Evolutionary conservation across 192 early-diverging fungal species (phyloP), one percentile per base, ranked within the genome.

Genomic region (Obelidium mucronatum): DNA sequence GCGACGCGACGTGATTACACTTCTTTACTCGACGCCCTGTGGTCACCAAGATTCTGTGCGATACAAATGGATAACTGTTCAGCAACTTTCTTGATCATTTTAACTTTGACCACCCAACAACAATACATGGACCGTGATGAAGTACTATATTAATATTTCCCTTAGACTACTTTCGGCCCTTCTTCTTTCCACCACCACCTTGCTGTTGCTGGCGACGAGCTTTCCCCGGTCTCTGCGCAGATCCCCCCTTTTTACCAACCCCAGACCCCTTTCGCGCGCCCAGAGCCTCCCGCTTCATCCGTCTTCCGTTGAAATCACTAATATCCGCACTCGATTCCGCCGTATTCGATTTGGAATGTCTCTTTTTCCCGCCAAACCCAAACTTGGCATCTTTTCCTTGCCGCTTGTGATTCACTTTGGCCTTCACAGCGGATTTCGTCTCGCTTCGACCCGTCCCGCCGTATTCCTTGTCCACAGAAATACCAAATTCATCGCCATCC

Each of bases 321-420:
- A 97, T 79, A 79, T 94, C 95, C 34, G 84, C 89, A 17, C 90
- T 83, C 68, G 88, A 90, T 26, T 94, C 93, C 5, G 89, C 83
- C 8, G 93, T 93, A 79, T 98, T 98, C 48, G 81, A 84, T 83
- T 95, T 98, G 42, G 83, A 69, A 59, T 85, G 76, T 35, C 93
- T 84, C 85, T 95, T 94, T 79, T 91, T 91, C 54, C 96, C 96
- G 52, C 96, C 96, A 86, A 94, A 96, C 1, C 95, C 95, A 80
- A 91, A 98, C 85, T 94, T 96, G 40, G 89, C 81, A 79, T 97
- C 92, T 83, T 95, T 94, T 54, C 69, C 17, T 70, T 87, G 81
- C 31, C 93, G 89, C 78, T 90, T 92, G 44, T 75, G 42, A 67
- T 80, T 82, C 31, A 63, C 66, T 17, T 28, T 31, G 40, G 35